Conservation (phyloP, 441 rosid genomes). For the Adansonia madagascariensis region DNA sequence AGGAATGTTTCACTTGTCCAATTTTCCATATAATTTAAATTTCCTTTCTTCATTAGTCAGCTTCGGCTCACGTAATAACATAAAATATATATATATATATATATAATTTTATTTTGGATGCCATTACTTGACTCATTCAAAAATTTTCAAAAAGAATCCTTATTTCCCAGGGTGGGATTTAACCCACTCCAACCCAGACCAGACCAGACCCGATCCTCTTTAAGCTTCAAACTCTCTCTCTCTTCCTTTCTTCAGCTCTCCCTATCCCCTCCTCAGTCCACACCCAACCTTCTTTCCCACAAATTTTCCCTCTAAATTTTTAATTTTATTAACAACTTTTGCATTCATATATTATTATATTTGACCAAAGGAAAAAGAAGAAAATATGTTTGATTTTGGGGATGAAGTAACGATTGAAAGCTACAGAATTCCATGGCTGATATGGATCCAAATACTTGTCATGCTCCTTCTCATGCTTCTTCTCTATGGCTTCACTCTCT, state of each 20-base stretch:
- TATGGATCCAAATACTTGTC: slow-evolving; percentile 25
- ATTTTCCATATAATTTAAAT: not conserved
- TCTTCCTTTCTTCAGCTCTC: not conserved
- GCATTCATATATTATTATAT: not conserved
- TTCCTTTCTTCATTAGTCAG: not conserved
- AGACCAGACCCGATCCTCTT: not conserved
- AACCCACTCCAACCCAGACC: not conserved
- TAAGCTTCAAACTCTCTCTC: not conserved
- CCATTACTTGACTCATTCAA: no score
- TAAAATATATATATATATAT: not conserved
- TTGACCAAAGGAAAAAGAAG: not conserved
- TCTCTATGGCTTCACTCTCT: slow-evolving; percentile 18
- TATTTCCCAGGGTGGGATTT: not conserved
- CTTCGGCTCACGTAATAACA: not conserved
- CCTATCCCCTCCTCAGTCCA: not conserved
- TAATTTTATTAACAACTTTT: not conserved
- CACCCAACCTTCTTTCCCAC: not conserved
- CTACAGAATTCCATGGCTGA: slow-evolving; percentile 28
- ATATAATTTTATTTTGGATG: not conserved
- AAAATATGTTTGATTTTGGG: slow-evolving; percentile 24
- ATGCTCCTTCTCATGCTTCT: slow-evolving; percentile 26
- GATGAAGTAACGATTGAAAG: slow-evolving; percentile 21
- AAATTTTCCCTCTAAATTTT: not conserved
- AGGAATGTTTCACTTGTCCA: not conserved
- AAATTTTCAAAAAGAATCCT: not conserved